Conservation (phyloP, 805 yeast genomes). For the Vanderwaltozyma verrucispora region DNA sequence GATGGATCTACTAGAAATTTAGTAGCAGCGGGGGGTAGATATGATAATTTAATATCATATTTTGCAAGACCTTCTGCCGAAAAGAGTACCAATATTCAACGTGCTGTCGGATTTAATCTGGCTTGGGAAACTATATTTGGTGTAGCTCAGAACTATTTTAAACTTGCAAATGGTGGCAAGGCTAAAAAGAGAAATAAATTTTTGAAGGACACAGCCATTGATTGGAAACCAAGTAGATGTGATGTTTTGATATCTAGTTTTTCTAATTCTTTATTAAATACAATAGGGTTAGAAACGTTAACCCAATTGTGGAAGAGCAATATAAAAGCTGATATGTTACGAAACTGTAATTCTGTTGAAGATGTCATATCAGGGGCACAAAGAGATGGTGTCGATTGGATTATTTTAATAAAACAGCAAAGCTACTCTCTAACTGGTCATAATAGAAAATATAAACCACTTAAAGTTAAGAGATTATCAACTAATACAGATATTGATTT, state of each 20-base stretch:
- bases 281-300: constrained; percentile 54
- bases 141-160: constrained; percentile 40
- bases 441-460: constrained; percentile 59
- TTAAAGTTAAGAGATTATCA: constrained; percentile 57
- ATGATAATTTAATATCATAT: constrained; percentile 60
- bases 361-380: constrained; percentile 56
- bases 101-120: constrained; percentile 81
- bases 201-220: constrained; percentile 29
- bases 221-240: constrained; percentile 56
- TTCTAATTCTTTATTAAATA: constrained; percentile 43
- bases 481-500: constrained; percentile 60
- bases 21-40: constrained; percentile 91
- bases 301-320: constrained; percentile 62
- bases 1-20: constrained; percentile 39
- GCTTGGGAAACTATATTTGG: constrained; percentile 59
- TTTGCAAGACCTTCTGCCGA: constrained; percentile 48
- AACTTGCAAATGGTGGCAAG: constrained; percentile 25
- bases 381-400: constrained; percentile 63
- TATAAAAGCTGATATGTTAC: constrained; percentile 67
- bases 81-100: constrained; percentile 27
- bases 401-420: constrained; percentile 68
- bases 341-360: constrained; percentile 42
- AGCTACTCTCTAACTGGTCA: constrained; percentile 20
- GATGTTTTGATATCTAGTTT: constrained; percentile 73
- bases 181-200: constrained; percentile 29